phyloP scores from a whole-genome alignment of 148 eudicot genomes.

The Vaccinium vitisidaea region DNA sequence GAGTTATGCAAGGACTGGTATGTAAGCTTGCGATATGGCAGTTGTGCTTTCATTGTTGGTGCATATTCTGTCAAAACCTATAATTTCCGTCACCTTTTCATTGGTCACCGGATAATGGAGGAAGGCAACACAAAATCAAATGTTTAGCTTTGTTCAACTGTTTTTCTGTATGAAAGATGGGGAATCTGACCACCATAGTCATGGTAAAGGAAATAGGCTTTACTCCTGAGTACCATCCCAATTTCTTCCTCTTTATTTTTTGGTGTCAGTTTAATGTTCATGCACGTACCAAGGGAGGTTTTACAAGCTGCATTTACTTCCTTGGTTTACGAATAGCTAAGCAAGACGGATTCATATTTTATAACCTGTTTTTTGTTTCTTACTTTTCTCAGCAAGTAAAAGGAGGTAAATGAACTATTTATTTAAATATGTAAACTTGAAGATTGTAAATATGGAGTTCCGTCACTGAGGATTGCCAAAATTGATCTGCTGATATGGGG shows the following conservation, averaged over 20 bases:
- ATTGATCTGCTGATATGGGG: neutral
- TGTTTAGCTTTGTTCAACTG: neutral
- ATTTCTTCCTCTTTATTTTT: neutral
- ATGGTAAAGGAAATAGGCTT: neutral
- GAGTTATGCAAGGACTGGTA: conserved; percentile 70
- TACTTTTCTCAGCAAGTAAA: neutral
- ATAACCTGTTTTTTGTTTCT: neutral
- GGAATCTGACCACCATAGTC: neutral
- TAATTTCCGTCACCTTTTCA: neutral
- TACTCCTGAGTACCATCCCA: neutral
- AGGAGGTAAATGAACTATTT: neutral
- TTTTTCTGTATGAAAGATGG: conserved; percentile 8
- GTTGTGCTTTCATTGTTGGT: neutral
- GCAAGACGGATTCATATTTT: neutral
- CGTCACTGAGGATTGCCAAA: neutral
- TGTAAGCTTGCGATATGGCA: neutral
- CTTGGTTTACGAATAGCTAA: neutral
- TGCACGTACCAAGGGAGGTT: neutral
- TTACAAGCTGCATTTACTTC: neutral
- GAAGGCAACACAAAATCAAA: neutral
- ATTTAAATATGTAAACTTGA: neutral
- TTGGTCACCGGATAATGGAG: neutral
- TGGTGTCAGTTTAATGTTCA: neutral
- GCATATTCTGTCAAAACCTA: neutral
- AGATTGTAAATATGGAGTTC: neutral